These are phyloP conservation scores for Xylaria flabelliformis DNA, from an alignment of 495 filamentous ascomycete species.

Conservation along the genomic window DNA sequence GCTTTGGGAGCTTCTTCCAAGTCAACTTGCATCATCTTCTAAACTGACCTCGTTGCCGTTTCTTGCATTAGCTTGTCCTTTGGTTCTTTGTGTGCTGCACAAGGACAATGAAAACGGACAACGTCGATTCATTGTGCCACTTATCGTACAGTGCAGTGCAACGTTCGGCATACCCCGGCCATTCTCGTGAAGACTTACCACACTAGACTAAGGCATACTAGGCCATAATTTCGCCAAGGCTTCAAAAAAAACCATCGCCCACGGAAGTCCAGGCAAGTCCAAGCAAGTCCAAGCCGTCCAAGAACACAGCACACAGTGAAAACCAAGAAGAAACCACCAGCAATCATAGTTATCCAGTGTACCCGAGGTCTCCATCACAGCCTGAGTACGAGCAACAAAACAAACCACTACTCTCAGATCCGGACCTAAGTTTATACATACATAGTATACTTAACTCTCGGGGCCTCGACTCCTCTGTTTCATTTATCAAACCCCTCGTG, in stretches of 20 bases:
- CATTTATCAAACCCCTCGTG: background rate
- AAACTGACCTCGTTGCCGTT: background rate
- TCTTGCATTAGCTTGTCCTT: background rate
- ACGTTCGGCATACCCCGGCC: background rate
- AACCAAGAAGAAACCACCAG: background rate
- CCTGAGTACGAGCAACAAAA: background rate
- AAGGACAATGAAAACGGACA: background rate
- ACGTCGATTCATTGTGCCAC: background rate
- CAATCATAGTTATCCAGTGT: background rate
- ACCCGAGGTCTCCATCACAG: background rate
- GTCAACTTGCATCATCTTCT: background rate
- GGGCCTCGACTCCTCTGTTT: background rate
- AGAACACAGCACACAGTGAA: background rate
- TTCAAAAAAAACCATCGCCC: background rate
- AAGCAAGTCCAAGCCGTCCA: background rate
- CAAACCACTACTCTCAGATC: background rate
- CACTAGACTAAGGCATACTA: background rate
- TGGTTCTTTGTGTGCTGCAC: background rate
- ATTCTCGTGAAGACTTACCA: background rate
- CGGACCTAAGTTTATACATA: background rate
- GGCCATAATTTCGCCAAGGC: conserved; percentile 17
- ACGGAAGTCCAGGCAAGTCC: background rate
- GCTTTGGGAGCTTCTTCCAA: background rate
- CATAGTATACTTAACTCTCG: background rate
- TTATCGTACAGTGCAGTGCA: background rate